Evolutionary conservation across 169 alveolate species (phyloP).

Genomic region (Plasmodium vivax): DNA sequence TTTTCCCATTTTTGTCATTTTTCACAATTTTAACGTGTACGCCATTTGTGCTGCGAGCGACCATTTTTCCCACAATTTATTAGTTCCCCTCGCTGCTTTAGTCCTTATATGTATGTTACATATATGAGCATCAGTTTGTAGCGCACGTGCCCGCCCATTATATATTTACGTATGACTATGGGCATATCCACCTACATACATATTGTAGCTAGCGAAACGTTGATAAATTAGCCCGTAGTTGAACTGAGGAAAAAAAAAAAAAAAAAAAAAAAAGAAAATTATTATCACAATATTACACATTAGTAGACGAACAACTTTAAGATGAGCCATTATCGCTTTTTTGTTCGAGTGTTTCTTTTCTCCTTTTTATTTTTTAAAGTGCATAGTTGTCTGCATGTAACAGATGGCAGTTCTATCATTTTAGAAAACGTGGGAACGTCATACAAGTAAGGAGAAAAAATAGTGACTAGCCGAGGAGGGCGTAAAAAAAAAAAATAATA

Average conservation of each 20-base stretch:
- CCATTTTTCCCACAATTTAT: neutral
- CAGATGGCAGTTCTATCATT: constrained; percentile 72
- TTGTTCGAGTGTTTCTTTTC: neutral
- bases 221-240: neutral
- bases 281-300: neutral
- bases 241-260: neutral
- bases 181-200: neutral
- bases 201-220: neutral
- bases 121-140: neutral
- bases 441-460: constrained; percentile 22
- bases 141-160: neutral
- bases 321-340: constrained; percentile 16
- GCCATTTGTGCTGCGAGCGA: neutral
- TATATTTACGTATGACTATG: neutral
- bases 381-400: constrained; percentile 42
- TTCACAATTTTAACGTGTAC: neutral
- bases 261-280: neutral
- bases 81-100: neutral
- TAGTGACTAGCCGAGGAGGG: neutral
- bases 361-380: constrained; percentile 15
- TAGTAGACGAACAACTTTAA: constrained; percentile 6
- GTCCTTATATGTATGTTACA: neutral
- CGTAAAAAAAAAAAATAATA: neutral
- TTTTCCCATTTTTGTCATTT: neutral
- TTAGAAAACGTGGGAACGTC: constrained; percentile 55